These are phyloP conservation scores for Groenewaldozyma tartarivorans DNA, from an alignment of 805 yeast genomes.

Conservation along the genomic window DNA sequence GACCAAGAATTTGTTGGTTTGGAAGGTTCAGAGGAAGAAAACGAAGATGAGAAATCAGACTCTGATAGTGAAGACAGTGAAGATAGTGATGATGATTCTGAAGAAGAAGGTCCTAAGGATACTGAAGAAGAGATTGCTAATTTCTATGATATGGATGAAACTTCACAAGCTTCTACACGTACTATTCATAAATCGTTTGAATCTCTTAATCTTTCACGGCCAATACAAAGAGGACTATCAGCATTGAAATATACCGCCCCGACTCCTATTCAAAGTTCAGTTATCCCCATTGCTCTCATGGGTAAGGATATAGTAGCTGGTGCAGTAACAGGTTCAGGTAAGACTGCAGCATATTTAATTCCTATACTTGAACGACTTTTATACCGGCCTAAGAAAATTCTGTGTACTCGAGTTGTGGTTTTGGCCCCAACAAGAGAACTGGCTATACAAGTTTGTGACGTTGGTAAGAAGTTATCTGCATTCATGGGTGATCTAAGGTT, in stretches of 20 bases:
- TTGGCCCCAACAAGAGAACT: constrained; percentile 95
- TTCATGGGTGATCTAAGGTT: constrained; percentile 69
- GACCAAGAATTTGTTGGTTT: constrained; percentile 25
- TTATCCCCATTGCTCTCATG: constrained; percentile 83
- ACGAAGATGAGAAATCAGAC: constrained; percentile 20
- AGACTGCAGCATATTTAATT: constrained; percentile 95
- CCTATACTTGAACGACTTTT: constrained; percentile 89
- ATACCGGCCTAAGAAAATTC: constrained; percentile 75
- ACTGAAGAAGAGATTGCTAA: constrained; percentile 75
- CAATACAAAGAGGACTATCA: constrained; percentile 73
- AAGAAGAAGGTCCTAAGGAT: constrained; percentile 24
- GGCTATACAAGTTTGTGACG: constrained; percentile 93
- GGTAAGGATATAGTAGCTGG: constrained; percentile 98
- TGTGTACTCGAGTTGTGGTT: constrained; percentile 85
- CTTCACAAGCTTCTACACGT: constrained; percentile 43
- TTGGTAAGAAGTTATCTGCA: constrained; percentile 74
- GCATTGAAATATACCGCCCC: constrained; percentile 80
- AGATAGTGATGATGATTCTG: constrained; percentile 27
- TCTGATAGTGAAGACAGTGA: constrained; percentile 22
- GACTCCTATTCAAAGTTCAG: constrained; percentile 87
- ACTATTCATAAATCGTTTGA: constrained; percentile 59
- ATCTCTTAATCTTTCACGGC: constrained; percentile 75
- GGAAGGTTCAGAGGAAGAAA: constrained; percentile 16
- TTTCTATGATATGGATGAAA: constrained; percentile 55
- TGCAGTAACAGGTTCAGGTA: constrained; percentile 99